Base-by-base conservation (phyloP, 495 filamentous ascomycete species). In the Trypethelium eluteriae region DNA sequence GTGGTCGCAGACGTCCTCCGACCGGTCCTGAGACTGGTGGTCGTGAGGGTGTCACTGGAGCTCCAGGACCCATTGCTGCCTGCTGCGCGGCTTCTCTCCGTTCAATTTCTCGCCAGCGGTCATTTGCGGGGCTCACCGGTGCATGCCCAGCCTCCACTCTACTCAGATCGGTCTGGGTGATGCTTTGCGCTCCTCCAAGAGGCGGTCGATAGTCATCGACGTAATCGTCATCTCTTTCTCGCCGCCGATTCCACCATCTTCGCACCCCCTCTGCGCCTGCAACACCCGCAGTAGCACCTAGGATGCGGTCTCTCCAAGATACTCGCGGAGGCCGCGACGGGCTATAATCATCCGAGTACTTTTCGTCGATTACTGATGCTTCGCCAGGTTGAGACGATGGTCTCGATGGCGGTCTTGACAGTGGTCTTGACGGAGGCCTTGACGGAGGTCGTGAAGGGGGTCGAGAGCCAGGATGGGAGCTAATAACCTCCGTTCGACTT, bases 261-360 rank as follows among this genome's bases (percentile, higher is more conserved):
- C 85, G 88, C 11, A 85, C 83, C 25, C 92, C 75, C 18, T 84
- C 81, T 25, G 83, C 84, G 47, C 82, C 88, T 35, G 88, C 92
- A 11, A 86, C 75, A 14, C 86, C 77, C 1, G 88, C 91, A 14
- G 84, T 87, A 36, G 85, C 82, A 65, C 84, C 86, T 9, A 92
- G 71, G 0, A 94, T 64, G 65, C 83, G 85, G 71, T 88, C 84
- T 70, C 85, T 83, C 76, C 87, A 83, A 0, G 74, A 70, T 47
- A 68, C n/a, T 32, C 68, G 64, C 6, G 56, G 65, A 4, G 68
- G 69, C 18, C 53, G 18, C 14, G 53, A 59, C 1, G 53, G 53
- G 14, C 53, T 59, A 36, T 59, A 59, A 57, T 74, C 66, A 47
- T 76, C 72, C 34, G 70, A 62, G 56, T 71, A 70, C 56, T 74